A percentile compares a stretch with the other conserved stretches of the same genome.
phyloP scores from a whole-genome alignment of 1,284 basidiomycete genomes.

The Trichosporon asahii region DNA sequence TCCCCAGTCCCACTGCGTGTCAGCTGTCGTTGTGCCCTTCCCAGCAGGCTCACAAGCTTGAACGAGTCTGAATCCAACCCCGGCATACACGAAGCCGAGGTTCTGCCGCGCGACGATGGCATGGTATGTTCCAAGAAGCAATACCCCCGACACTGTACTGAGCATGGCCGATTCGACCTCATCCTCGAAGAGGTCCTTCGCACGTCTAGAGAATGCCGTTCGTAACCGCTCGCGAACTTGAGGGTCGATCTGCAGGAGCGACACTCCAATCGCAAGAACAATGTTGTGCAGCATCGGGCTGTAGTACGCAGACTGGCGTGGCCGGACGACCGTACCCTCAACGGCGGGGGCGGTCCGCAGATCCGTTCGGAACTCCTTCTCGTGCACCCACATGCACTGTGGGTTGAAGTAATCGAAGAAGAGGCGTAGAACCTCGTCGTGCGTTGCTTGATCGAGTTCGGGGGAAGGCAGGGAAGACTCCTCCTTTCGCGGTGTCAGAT shows the following conservation, averaged over 20 bases:
- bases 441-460: slow-evolving; percentile 22
- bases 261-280: slow-evolving; percentile 57
- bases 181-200: slow-evolving; percentile 34
- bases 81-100: slow-evolving; percentile 31
- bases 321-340: slow-evolving; percentile 19
- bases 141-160: slow-evolving; percentile 35
- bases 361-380: slow-evolving; percentile 26
- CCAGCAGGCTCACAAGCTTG: slow-evolving; percentile 23
- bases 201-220: slow-evolving; percentile 23
- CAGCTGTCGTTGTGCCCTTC: neutral
- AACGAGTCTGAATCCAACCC: slow-evolving; percentile 26
- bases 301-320: slow-evolving; percentile 27
- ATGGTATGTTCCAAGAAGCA: slow-evolving; percentile 36
- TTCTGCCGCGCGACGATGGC: slow-evolving; percentile 27
- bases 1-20: slow-evolving; percentile 32
- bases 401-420: slow-evolving; percentile 34
- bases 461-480: slow-evolving; percentile 17
- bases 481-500: neutral
- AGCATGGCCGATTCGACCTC: slow-evolving; percentile 39
- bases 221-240: slow-evolving; percentile 20
- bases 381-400: slow-evolving; percentile 32
- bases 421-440: slow-evolving; percentile 26
- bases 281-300: slow-evolving; percentile 65
- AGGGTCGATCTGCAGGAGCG: slow-evolving; percentile 19
- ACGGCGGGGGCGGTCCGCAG: slow-evolving; percentile 11